phyloP scores from a whole-genome alignment of 306 rosid genomes.

The Ormosia semicastrata region DNA sequence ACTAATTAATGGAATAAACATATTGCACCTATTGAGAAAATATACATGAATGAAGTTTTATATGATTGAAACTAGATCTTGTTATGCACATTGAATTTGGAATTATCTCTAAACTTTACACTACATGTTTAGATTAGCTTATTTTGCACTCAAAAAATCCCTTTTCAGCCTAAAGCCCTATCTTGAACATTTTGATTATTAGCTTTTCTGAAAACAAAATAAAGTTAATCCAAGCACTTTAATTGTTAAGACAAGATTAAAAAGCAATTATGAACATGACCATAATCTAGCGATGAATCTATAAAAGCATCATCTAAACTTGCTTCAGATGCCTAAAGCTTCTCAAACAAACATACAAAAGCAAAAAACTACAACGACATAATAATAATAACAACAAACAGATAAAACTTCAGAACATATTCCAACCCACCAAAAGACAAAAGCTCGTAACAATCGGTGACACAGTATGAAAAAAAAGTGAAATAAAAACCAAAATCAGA shows the following conservation, averaged over 20 bases:
- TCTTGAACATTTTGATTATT: neutral
- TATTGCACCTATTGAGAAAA: neutral
- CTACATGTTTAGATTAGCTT: neutral
- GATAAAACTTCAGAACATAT: constrained; percentile 1
- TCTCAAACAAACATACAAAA: neutral
- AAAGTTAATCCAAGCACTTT: neutral
- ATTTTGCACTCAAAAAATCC: neutral
- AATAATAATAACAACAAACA: neutral
- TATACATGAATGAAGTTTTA: neutral
- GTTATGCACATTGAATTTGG: neutral
- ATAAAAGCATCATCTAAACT: constrained; percentile 3
- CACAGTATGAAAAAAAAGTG: too few relatives aligned
- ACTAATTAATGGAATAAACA: neutral
- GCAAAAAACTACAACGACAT: neutral
- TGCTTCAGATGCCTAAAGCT: neutral
- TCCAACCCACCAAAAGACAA: neutral
- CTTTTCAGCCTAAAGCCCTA: neutral
- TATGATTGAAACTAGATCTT: neutral
- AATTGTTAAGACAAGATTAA: neutral
- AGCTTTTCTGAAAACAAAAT: neutral
- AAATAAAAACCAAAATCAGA: too few relatives aligned
- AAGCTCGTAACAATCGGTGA: neutral
- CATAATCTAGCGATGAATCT: neutral
- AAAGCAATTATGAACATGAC: neutral
- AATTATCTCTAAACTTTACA: neutral